Evolutionary conservation across 2,329 filamentous ascomycete species (phyloP).

Genomic region (Cytospora leucostoma): DNA sequence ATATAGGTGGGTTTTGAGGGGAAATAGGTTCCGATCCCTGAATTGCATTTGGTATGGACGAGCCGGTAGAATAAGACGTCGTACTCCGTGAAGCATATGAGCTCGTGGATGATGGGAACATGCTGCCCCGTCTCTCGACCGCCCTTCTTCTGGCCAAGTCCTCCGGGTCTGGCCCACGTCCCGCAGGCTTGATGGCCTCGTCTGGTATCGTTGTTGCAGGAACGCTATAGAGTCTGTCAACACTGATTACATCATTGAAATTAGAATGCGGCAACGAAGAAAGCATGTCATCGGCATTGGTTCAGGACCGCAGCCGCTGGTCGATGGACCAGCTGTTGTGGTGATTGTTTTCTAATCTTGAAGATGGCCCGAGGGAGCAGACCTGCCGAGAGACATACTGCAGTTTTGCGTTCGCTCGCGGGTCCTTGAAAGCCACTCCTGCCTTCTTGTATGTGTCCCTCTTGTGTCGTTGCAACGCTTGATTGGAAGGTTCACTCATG

Average conservation of each 20-base stretch:
- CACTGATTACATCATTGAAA: not conserved
- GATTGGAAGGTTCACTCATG: constrained; percentile 51
- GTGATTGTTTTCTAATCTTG: not conserved
- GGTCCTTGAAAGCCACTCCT: constrained; percentile 47
- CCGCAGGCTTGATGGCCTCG: constrained; percentile 48
- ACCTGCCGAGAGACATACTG: constrained; percentile 34
- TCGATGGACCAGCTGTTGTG: not conserved
- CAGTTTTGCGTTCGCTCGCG: constrained; percentile 47
- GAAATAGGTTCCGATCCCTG: constrained; percentile 28
- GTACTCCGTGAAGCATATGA: constrained; percentile 35
- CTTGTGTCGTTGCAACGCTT: constrained; percentile 51
- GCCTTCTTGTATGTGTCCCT: constrained; percentile 45
- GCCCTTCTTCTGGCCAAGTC: constrained; percentile 42
- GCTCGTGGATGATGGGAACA: constrained; percentile 21
- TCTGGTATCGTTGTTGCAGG: constrained; percentile 48
- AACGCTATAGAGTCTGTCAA: constrained; percentile 28
- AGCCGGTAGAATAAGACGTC: constrained; percentile 41
- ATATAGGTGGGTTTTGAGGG: not conserved
- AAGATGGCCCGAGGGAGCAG: not conserved
- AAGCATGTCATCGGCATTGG: not conserved
- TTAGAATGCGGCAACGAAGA: not conserved
- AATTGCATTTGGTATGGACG: constrained; percentile 36
- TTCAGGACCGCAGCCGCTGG: not conserved
- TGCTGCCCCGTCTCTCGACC: constrained; percentile 35
- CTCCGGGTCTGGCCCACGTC: constrained; percentile 48